A percentile compares a stretch with the other conserved stretches of the same genome.
These are phyloP conservation scores for Globisporangium okanoganense DNA, from an alignment of 352 stramenopile species.

Conservation along the genomic window DNA sequence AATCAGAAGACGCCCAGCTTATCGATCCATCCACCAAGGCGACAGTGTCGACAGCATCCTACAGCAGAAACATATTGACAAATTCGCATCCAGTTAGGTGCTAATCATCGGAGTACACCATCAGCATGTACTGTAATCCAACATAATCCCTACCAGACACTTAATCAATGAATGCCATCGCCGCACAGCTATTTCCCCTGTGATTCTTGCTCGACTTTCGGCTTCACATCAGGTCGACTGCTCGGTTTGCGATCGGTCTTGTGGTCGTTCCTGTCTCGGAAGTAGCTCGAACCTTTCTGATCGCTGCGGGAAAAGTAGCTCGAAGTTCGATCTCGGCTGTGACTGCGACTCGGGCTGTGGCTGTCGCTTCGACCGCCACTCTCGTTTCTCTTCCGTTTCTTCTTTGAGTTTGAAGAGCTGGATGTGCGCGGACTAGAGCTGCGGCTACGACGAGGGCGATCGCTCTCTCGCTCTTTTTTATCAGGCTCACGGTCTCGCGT, in stretches of 20 bases:
- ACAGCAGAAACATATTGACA: background rate
- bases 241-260: constrained; percentile 6
- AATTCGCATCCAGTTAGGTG: background rate
- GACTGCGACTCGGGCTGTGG: constrained; percentile 40
- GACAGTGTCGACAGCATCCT: background rate
- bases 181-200: constrained; percentile 1
- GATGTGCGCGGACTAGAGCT: constrained; percentile 29
- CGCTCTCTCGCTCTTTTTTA: constrained; percentile 22
- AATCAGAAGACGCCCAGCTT: no score
- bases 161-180: background rate
- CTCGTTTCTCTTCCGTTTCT: constrained; percentile 39
- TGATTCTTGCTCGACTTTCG: constrained; percentile 15
- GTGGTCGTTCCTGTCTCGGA: constrained; percentile 11
- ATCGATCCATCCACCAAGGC: background rate
- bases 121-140: background rate
- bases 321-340: constrained; percentile 27
- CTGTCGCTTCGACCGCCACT: constrained; percentile 28
- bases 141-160: background rate
- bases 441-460: constrained; percentile 31
- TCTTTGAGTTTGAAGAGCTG: constrained; percentile 24
- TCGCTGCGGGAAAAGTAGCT: constrained; percentile 11
- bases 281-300: constrained; percentile 11
- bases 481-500: constrained; percentile 30
- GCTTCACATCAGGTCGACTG: background rate
- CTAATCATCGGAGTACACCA: background rate